A percentile compares a stretch with the other conserved stretches of the same genome.
phyloP scores from a whole-genome alignment of 306 rosid genomes.

The Malus asiatica region DNA sequence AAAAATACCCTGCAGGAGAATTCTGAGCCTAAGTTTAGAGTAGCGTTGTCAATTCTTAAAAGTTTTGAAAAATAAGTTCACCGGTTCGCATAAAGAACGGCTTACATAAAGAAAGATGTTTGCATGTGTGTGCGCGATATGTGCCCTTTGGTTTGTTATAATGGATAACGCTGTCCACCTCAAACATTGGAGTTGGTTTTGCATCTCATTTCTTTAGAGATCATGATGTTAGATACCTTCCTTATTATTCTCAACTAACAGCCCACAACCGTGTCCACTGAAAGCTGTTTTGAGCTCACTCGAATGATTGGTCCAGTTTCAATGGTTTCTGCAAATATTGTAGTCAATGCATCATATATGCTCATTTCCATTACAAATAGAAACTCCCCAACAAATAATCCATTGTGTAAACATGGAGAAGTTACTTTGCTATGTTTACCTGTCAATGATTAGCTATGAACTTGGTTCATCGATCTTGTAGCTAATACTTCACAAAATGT shows the following conservation, averaged over 20 bases:
- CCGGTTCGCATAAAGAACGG: background rate
- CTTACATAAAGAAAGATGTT: background rate
- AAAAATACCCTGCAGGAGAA: background rate
- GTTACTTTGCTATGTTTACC: background rate
- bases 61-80: background rate
- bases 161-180: background rate
- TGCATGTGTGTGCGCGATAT: background rate
- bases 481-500: constrained; percentile 1
- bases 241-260: background rate
- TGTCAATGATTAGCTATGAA: background rate
- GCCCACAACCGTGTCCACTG: background rate
- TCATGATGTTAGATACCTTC: background rate
- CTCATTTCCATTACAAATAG: background rate
- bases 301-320: background rate
- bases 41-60: background rate
- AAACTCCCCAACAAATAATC: background rate
- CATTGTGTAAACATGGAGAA: background rate
- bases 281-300: background rate
- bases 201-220: background rate
- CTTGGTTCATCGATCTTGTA: background rate
- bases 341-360: background rate
- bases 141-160: background rate
- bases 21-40: background rate
- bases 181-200: background rate
- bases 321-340: background rate